Evolutionary conservation across 2,329 filamentous ascomycete genomes (phyloP).

Genomic region (Penicillium sp.): DNA sequence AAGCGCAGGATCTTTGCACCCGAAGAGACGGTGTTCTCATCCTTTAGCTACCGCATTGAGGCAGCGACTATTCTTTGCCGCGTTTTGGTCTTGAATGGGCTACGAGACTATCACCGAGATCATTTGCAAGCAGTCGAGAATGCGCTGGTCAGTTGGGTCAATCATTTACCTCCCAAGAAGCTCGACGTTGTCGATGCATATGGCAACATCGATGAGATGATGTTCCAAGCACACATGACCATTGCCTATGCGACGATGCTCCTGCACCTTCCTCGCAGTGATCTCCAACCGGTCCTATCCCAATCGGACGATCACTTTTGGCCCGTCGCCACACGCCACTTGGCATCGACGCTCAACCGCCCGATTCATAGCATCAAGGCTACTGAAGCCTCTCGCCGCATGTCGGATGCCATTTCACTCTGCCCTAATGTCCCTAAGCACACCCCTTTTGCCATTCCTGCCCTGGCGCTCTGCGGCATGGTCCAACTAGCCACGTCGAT

Average conservation of each 20-base stretch:
- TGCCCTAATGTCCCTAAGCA: slow-evolving; percentile 30
- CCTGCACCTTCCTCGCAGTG: slow-evolving; percentile 70
- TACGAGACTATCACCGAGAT: slow-evolving; percentile 42
- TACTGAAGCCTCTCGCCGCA: slow-evolving; percentile 30
- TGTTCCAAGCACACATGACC: slow-evolving; percentile 37
- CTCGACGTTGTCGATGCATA: slow-evolving; percentile 61
- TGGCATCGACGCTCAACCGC: slow-evolving; percentile 31
- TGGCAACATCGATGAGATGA: slow-evolving; percentile 64
- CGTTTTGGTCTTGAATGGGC: slow-evolving; percentile 51
- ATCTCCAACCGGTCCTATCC: slow-evolving; percentile 44
- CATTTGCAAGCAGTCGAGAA: slow-evolving; percentile 55
- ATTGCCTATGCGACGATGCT: slow-evolving; percentile 54
- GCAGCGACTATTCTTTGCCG: slow-evolving; percentile 69
- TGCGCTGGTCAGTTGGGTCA: slow-evolving; percentile 63
- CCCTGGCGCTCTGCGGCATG: slow-evolving; percentile 30
- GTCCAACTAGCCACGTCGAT: slow-evolving; percentile 32
- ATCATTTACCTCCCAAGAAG: slow-evolving; percentile 68
- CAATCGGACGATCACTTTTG: slow-evolving; percentile 24
- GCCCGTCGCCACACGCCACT: slow-evolving; percentile 22
- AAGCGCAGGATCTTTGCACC: slow-evolving; percentile 60
- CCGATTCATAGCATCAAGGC: slow-evolving; percentile 34
- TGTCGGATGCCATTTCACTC: slow-evolving; percentile 32
- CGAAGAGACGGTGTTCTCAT: slow-evolving; percentile 67
- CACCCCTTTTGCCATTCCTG: slow-evolving; percentile 30
- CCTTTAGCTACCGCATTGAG: slow-evolving; percentile 75